phyloP scores from a whole-genome alignment of 2,329 filamentous ascomycete species.

The Verticillium dahliae region DNA sequence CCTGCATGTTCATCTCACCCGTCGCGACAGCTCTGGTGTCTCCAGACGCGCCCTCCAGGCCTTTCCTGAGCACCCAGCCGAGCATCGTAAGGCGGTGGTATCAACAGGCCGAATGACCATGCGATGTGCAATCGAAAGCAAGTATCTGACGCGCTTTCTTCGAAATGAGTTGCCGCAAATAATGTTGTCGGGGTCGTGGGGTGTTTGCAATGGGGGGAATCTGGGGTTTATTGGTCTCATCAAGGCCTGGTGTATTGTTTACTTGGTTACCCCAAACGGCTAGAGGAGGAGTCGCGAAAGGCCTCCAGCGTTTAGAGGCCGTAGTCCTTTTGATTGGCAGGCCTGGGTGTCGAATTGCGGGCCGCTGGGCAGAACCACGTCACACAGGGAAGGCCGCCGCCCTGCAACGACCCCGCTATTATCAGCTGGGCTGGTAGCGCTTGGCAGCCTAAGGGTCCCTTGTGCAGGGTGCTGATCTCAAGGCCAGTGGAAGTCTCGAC shows the following conservation, averaged over 20 bases:
- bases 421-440: not conserved
- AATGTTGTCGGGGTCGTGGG: not conserved
- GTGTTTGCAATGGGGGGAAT: not conserved
- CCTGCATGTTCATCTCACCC: conserved; percentile 12
- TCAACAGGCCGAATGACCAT: not conserved
- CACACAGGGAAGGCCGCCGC: not conserved
- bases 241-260: conserved; percentile 12
- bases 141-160: conserved; percentile 1
- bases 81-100: conserved; percentile 34
- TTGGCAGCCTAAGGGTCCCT: not conserved
- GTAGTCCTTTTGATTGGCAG: not conserved
- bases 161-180: conserved; percentile 2
- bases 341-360: not conserved
- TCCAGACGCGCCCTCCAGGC: conserved; percentile 31
- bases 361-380: not conserved
- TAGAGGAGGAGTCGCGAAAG: conserved; percentile 5
- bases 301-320: conserved; percentile 13
- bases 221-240: not conserved
- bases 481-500: not conserved
- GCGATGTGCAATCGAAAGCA: not conserved
- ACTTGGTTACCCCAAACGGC: conserved; percentile 16
- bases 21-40: conserved; percentile 18
- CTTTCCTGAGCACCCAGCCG: conserved; percentile 52
- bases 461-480: not conserved
- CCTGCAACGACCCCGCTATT: not conserved